phyloP scores from a whole-genome alignment of 352 stramenopile species.

The Phytopythium kandeliae region DNA sequence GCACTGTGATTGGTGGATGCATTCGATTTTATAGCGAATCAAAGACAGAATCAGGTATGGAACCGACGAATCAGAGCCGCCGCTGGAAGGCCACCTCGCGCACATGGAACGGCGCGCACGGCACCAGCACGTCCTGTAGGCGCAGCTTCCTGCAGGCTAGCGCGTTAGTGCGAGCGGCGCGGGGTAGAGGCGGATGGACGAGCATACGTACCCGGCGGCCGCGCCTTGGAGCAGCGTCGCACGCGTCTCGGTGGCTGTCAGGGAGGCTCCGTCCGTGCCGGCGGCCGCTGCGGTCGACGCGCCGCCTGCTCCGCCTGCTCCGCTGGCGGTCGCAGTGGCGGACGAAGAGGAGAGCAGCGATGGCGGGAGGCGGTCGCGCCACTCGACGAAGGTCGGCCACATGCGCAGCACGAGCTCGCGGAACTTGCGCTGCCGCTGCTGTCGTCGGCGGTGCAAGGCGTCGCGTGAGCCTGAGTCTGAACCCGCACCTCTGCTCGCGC shows the following conservation, averaged over 20 bases:
- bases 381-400: constrained; percentile 68
- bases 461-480: too few species aligned
- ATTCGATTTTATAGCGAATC: constrained; percentile 16
- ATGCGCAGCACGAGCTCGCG: constrained; percentile 69
- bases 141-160: constrained; percentile 36
- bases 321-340: constrained; percentile 10
- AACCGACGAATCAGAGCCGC: constrained; percentile 46
- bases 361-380: constrained; percentile 31
- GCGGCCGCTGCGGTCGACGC: constrained; percentile 2
- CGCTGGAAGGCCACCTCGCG: constrained; percentile 66
- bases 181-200: not conserved
- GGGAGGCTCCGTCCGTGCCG: constrained; percentile 9
- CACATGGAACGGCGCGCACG: constrained; percentile 56
- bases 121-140: constrained; percentile 44
- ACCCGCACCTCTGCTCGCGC: too few species aligned
- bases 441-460: not conserved
- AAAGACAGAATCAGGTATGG: too few species aligned
- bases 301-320: not conserved
- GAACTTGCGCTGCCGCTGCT: constrained; percentile 60
- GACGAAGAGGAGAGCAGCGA: constrained; percentile 20
- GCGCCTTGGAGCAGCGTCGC: constrained; percentile 34
- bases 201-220: constrained; percentile 38
- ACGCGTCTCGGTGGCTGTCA: constrained; percentile 17
- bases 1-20: constrained; percentile 20
- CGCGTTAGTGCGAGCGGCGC: not conserved